Evolutionary conservation across 768 basidiomycete species (phyloP), one percentile per base, ranked within the genome.

Genomic region (Saitozyma podzolica): DNA sequence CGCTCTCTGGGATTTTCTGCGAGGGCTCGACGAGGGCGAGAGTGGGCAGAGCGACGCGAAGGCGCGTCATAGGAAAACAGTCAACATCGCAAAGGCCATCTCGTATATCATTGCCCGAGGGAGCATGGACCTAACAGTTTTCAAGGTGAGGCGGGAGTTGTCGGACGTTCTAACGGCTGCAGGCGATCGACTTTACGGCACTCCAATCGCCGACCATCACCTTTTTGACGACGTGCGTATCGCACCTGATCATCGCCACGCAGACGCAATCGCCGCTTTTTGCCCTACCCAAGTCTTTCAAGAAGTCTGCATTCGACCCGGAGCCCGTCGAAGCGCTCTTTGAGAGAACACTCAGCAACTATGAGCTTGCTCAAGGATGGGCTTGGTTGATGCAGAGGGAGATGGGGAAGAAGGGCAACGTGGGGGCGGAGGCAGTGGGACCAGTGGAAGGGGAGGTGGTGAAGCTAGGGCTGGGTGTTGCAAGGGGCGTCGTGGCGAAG

Each of bases 101-200:
- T 92, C 86, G 1, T 99, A 94, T 92, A 92, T 91, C 86, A 85
- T 96, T 48, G 89, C 91, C 6, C 92, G 92, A 77, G 90, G 89
- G 64, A 86, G 85, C 10, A 82, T 90, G 39, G 83, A 86, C 20
- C 80, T 98, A 51, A 83, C 85, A 0, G 85, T 96, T 8, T 81
- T 98, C 59, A 97, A 97, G 85, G 94, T 94, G 60, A 60, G 78
- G 64, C 50, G 17, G 13, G n/a, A 52, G 37, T 20, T 47, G 54
- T 10, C 50, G 56, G 13, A 43, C 40, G 10, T 39, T 29, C 29
- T 29, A 5, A 29, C 29, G 29, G 29, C 29, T 29, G 29, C 47
- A 95, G 92, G 90, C 94, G 16, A 83, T 98, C 51, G 90, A 95
- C 73, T 97, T 98, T 74, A 88, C 87, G 0, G 62, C 81, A 0